A percentile compares a stretch with the other conserved stretches of the same genome.
Evolutionary conservation across 2,329 filamentous ascomycete species (phyloP).

Genomic region (Diaporthe batatas): DNA sequence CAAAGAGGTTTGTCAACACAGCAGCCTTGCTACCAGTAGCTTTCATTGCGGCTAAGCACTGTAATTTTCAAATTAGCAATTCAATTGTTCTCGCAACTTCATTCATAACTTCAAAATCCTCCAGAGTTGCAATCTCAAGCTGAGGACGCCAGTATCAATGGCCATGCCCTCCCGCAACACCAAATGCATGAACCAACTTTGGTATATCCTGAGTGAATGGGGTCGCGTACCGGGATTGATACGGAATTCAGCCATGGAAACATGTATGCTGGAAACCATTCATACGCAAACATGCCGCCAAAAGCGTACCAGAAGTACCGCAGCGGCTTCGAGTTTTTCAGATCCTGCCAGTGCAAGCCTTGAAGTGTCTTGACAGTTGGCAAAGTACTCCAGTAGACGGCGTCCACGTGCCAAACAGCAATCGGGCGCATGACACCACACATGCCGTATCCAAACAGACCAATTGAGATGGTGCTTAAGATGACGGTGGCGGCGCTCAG

Average conservation of each 20-base stretch:
- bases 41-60: conserved; percentile 65
- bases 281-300: conserved; percentile 62
- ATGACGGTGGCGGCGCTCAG: conserved; percentile 61
- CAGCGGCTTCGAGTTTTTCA: conserved; percentile 64
- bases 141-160: not conserved
- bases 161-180: too few species aligned
- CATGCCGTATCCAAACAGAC: conserved; percentile 68
- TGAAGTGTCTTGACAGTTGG: conserved; percentile 67
- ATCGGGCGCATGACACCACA: conserved; percentile 67
- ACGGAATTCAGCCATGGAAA: conserved; percentile 68
- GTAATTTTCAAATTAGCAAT: not conserved
- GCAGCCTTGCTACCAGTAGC: conserved; percentile 60
- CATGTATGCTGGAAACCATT: conserved; percentile 68
- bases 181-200: not conserved
- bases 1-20: conserved; percentile 63
- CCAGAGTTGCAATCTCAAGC: not conserved
- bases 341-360: conserved; percentile 65
- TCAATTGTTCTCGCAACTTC: too few species aligned
- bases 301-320: conserved; percentile 67
- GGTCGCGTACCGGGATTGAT: conserved; percentile 56
- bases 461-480: conserved; percentile 65
- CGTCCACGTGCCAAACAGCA: conserved; percentile 67
- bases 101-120: too few species aligned
- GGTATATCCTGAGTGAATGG: not conserved
- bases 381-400: conserved; percentile 68